Conservation (phyloP, 148 eudicot genomes). For the Rhododendron simsii region DNA sequence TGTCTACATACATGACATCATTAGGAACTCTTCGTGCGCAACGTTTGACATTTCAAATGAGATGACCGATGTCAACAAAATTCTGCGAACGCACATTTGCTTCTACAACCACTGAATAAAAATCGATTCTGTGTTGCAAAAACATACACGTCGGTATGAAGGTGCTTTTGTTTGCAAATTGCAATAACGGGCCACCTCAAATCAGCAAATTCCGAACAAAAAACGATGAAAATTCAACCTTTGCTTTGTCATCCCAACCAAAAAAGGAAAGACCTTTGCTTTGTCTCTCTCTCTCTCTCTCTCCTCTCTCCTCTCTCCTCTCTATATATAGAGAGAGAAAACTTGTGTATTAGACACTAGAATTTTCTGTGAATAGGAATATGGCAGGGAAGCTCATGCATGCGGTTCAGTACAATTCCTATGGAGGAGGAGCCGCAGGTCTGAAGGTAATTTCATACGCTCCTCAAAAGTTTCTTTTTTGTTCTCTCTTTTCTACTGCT, state of each 20-base stretch:
- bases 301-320: neutral
- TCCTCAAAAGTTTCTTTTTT: neutral
- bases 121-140: neutral
- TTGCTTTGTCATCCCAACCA: neutral
- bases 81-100: no score
- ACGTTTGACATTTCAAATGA: no score
- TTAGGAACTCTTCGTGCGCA: no score
- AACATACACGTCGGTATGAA: neutral
- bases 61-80: no score
- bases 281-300: neutral
- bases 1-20: no score
- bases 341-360: no score
- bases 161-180: no score
- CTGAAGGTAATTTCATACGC: slow-evolving; percentile 9
- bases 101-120: no score
- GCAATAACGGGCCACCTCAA: neutral
- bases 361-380: neutral
- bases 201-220: neutral
- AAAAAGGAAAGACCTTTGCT: neutral
- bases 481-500: neutral
- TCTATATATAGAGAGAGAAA: neutral
- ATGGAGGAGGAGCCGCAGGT: slow-evolving; percentile 17
- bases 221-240: neutral
- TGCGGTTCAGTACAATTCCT: slow-evolving; percentile 15
- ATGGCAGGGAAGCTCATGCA: slow-evolving; percentile 27